Percentiles rank a stretch among this genome's conserved stretches.
These are phyloP conservation scores for Umbelopsis isabellina DNA, from an alignment of 192 early-diverging fungal species.

Conservation along the genomic window DNA sequence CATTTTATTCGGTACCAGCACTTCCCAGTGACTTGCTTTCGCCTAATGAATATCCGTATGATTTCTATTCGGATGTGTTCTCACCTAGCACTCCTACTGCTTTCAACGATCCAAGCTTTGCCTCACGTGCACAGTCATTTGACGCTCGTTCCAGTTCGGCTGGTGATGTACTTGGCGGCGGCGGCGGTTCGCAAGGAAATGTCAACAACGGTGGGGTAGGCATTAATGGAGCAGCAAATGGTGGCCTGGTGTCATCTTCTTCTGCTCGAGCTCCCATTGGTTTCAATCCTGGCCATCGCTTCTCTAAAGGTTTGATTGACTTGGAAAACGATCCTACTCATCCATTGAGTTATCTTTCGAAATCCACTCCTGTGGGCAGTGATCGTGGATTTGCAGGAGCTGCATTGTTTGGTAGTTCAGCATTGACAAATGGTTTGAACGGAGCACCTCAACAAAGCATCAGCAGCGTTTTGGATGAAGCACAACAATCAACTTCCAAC, in stretches of 20 bases:
- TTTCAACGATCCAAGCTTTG: slow-evolving; percentile 49
- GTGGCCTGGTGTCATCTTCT: slow-evolving; percentile 23
- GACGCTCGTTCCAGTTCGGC: slow-evolving; percentile 31
- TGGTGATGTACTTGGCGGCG: slow-evolving; percentile 19
- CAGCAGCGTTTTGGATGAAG: slow-evolving; percentile 20
- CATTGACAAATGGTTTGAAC: slow-evolving; percentile 12
- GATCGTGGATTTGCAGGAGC: slow-evolving; percentile 40
- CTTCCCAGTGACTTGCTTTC: slow-evolving; percentile 61
- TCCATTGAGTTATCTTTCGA: slow-evolving; percentile 34
- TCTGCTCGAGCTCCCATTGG: slow-evolving; percentile 16
- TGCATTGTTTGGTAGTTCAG: slow-evolving; percentile 44
- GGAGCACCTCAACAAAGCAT: slow-evolving; percentile 20
- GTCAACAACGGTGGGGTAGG: neutral
- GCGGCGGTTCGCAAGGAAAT: no score
- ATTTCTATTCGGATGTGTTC: slow-evolving; percentile 55
- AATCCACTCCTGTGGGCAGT: slow-evolving; percentile 31
- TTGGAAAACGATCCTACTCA: slow-evolving; percentile 20
- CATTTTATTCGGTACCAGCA: slow-evolving; percentile 46
- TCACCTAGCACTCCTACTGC: slow-evolving; percentile 45
- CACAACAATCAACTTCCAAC: neutral
- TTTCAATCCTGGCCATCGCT: slow-evolving; percentile 20
- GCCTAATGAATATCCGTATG: slow-evolving; percentile 56
- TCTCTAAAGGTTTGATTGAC: slow-evolving; percentile 18
- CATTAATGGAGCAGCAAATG: slow-evolving; percentile 25
- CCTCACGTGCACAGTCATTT: slow-evolving; percentile 37